phyloP scores from a whole-genome alignment of 2,329 filamentous ascomycete genomes.

The Neurospora sp. region DNA sequence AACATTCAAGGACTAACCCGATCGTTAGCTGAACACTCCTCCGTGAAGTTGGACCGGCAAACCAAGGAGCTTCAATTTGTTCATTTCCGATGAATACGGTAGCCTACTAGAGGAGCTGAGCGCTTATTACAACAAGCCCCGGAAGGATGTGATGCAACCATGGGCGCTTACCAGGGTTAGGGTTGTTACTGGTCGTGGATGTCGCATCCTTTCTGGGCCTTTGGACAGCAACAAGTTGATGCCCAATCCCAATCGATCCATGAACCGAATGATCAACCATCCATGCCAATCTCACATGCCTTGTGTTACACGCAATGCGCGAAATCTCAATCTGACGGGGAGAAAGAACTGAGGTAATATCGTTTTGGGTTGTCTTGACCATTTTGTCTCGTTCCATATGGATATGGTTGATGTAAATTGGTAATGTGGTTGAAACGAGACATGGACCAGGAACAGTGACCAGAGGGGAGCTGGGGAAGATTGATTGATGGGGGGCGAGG shows the following conservation, averaged over 20 bases:
- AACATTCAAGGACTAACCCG: background rate
- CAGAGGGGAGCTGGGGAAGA: too few species aligned
- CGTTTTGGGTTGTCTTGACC: too few species aligned
- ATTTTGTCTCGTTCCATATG: background rate
- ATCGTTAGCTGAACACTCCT: background rate
- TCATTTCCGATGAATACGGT: background rate
- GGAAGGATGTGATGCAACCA: background rate
- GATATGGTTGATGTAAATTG: background rate
- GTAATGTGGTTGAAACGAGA: background rate
- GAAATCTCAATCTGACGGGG: background rate
- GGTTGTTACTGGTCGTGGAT: background rate
- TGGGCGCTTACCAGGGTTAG: background rate
- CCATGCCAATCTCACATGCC: background rate
- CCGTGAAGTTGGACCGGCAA: background rate
- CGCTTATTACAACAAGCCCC: background rate
- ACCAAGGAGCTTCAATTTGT: background rate
- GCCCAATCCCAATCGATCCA: background rate
- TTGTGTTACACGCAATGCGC: background rate
- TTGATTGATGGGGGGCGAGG: too few species aligned
- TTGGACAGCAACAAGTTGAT: background rate
- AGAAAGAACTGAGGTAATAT: background rate
- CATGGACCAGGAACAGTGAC: background rate
- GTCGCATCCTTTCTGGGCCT: background rate
- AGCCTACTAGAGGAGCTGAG: background rate
- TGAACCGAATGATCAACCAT: background rate